Conservation (phyloP, 2,329 filamentous ascomycete genomes). For the Dothistroma pini region DNA sequence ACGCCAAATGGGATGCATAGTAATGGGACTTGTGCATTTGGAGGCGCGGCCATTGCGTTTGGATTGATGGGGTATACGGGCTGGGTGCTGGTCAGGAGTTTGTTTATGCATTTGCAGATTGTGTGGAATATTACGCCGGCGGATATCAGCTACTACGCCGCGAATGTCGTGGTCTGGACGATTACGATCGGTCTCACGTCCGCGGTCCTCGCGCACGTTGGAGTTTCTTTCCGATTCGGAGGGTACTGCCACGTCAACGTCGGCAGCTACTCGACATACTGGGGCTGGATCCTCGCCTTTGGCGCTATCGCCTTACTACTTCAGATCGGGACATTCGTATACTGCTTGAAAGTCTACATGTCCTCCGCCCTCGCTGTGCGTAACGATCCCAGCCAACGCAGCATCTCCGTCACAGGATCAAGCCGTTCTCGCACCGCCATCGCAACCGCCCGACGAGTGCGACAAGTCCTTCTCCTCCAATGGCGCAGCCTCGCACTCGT, state of each 20-base stretch:
- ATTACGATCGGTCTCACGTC: conserved; percentile 33
- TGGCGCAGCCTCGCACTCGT: conserved; percentile 81
- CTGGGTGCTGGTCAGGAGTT: conserved; percentile 64
- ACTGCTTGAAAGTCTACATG: conserved; percentile 37
- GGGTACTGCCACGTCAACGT: conserved; percentile 83
- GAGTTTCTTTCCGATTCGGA: conserved; percentile 61
- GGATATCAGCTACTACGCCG: conserved; percentile 30
- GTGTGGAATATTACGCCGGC: conserved; percentile 37
- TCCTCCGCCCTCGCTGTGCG: conserved; percentile 20
- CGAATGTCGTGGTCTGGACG: conserved; percentile 32
- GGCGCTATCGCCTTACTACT: conserved; percentile 32
- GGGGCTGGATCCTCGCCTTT: conserved; percentile 39
- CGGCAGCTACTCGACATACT: conserved; percentile 38
- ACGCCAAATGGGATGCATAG: conserved; percentile 81
- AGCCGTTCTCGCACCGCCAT: conserved; percentile 42
- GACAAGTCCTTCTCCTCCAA: conserved; percentile 73
- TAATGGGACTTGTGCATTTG: conserved; percentile 71
- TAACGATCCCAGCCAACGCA: conserved; percentile 16
- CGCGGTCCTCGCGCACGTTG: conserved; percentile 43
- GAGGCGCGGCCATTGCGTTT: conserved; percentile 70
- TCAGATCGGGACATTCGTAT: conserved; percentile 35
- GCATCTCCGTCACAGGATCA: conserved; percentile 20
- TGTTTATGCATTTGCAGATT: conserved; percentile 40
- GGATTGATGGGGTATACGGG: conserved; percentile 75
- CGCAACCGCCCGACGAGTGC: conserved; percentile 68